phyloP scores from a whole-genome alignment of 768 basidiomycete species.

The Porphyrellus cyaneotinctus region DNA sequence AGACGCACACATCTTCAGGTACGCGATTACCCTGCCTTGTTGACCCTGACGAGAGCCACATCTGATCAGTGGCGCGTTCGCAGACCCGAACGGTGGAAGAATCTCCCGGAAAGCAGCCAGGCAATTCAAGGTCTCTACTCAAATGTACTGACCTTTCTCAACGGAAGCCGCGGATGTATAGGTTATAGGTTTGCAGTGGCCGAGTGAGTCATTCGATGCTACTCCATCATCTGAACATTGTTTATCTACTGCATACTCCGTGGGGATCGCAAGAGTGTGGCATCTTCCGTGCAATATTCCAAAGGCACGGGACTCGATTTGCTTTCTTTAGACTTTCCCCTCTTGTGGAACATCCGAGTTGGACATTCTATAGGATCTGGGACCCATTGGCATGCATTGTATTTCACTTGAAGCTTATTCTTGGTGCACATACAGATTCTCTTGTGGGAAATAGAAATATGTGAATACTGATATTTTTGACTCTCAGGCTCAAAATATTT shows the following conservation, averaged over 20 bases:
- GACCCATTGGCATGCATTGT: not conserved
- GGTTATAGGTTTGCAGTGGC: slow-evolving; percentile 58
- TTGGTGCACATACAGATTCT: not conserved
- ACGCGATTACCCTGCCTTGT: slow-evolving; percentile 26
- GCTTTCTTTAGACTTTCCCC: slow-evolving; percentile 22
- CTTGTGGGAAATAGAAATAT: not conserved
- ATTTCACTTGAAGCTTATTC: slow-evolving; percentile 1
- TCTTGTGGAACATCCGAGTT: slow-evolving; percentile 4
- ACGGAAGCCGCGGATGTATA: slow-evolving; percentile 57
- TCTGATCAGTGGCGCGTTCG: slow-evolving; percentile 21
- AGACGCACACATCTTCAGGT: slow-evolving; percentile 61
- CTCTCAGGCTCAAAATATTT: slow-evolving; percentile 57
- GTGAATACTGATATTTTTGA: slow-evolving; percentile 19
- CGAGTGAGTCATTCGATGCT: slow-evolving; percentile 43
- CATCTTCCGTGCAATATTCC: slow-evolving; percentile 5
- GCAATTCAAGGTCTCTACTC: slow-evolving; percentile 50
- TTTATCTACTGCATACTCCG: not conserved
- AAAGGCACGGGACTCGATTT: slow-evolving; percentile 12
- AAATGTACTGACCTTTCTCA: slow-evolving; percentile 53
- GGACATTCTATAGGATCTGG: not conserved
- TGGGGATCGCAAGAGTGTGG: slow-evolving; percentile 7
- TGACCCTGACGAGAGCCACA: slow-evolving; percentile 18
- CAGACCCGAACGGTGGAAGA: slow-evolving; percentile 54
- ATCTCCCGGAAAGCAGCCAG: slow-evolving; percentile 34
- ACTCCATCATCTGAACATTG: not conserved